phyloP scores from a whole-genome alignment of 305 asterid genomes.

The Fraxinus ornus region DNA sequence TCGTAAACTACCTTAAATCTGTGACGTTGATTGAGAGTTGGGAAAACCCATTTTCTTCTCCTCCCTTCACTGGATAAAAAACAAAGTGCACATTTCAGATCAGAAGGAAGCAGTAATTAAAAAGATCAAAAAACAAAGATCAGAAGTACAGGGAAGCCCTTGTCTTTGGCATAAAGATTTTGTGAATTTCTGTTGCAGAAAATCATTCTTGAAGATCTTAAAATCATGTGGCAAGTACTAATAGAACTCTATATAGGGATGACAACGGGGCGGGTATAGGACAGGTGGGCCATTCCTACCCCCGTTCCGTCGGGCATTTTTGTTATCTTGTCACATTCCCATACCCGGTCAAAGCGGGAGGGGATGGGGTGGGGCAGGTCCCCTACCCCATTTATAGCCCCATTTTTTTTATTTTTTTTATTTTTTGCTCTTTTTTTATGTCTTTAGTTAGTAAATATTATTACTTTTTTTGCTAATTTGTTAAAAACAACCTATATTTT shows the following conservation, averaged over 20 bases:
- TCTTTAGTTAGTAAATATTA: no score
- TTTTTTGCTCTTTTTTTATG: no score
- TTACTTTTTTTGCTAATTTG: no score
- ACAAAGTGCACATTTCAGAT: conserved; percentile 4
- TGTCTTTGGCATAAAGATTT: background rate
- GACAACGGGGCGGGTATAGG: no score
- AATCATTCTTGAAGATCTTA: background rate
- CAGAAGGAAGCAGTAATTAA: background rate
- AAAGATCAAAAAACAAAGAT: background rate
- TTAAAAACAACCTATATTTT: no score
- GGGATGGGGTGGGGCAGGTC: no score
- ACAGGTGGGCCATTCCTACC: no score
- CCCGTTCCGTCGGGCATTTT: no score
- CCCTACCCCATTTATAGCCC: no score
- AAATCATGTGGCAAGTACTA: background rate
- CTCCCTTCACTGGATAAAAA: conserved; percentile 79
- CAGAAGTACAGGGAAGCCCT: background rate
- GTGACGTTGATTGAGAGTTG: conserved; percentile 53
- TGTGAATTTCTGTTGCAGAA: background rate
- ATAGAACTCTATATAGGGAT: background rate
- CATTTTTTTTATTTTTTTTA: no score
- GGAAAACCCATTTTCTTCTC: conserved; percentile 92
- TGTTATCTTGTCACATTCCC: no score
- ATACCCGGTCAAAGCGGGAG: no score
- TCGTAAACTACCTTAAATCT: conserved; percentile 48